Base-by-base conservation (phyloP, 2,329 filamentous ascomycete species). In the Curvularia lunata region DNA sequence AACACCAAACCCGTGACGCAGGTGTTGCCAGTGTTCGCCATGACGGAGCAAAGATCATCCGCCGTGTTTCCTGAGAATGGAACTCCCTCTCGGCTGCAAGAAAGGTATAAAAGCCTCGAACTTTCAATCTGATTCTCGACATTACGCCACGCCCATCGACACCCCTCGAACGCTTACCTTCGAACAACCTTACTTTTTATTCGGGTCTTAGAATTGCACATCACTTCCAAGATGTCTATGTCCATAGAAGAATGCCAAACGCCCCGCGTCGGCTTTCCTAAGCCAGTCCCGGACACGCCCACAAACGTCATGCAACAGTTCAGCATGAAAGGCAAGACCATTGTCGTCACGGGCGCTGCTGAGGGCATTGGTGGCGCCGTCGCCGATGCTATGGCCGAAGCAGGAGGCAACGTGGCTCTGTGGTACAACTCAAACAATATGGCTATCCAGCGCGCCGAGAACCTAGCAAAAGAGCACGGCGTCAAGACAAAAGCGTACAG, bases 401-500 rank as follows among this genome's bases (percentile, higher is more conserved):
- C 78, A 2, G 78, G 78, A 5, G 79, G 75, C n/a, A 72, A 80
- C 48, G 77, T 81, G 9, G 79, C 78, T 7, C 75, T 81, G 21
- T 81, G 78, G 78, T 81, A 81, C 51, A 70, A 75, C 54, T 62
- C 61, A 32, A 78, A 83, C 10, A 77, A 83, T 52, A 85, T 84
- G 32, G 85, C 84, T 52, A 80, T 86, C 73, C 83, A 84, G 76
- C 87, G 87, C 76, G 79, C 84, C 51, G 79, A 83, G 69, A 82
- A 84, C 60, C 79, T 88, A n/a, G 46, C 74, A 10, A 78, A 83
- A 59, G 78, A 78, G 52, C 86, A 86, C 76, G 83, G 83, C 55
- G 77, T 88, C 72, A 86, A 86, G 75, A 80, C 80, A 67, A 86
- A 87, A 76, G 84, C 86, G 38, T 89, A 88, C 82, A 85, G 87